Evolutionary conservation across 805 yeast genomes (phyloP), one percentile per base, ranked within the genome.

Genomic region (Cyberlindnera xylosilytica): DNA sequence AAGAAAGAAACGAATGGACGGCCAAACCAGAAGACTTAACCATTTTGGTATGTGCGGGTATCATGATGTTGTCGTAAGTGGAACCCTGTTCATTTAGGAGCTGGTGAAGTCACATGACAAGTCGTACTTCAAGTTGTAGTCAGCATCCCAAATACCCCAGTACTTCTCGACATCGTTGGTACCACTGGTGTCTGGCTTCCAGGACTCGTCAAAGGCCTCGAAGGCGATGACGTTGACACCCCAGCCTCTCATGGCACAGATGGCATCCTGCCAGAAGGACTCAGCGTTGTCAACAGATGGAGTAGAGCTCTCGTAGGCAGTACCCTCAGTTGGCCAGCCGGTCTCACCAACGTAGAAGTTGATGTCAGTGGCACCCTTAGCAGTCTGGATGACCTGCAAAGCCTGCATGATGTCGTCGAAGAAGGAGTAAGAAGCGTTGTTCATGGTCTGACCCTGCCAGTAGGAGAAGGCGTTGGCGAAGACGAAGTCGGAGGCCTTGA

Each of bases 391-490:
- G 48, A 74, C 72, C 73, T 88, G 95, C 65, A 91, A 72, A 53
- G 97, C 97, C 76, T 91, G 97, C 96, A 90, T 89, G 66, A 91
- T 87, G 66, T 91, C 97, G 64, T 90, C 97, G 54, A 88, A 78
- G 83, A 90, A 91, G 2, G 97, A 88, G 76, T 79, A 87, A 15
- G 96, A 79, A 20, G 97, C 78, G 65, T 90, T 90, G 38, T 65
- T 60, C 77, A 75, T 76, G 53, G 88, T 76, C 73, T 89, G 97
- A 34, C 97, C 97, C 73, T 91, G 98, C 98, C 98, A 91, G 82
- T 90, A 91, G 8, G 97, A 87, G 78, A 91, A 91, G 38, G 97
- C 97, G 63, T 91, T 91, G 60, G 96, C 95, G 64, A 83, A 85
- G 48, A 89, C 80, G 57, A 87, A 72, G 65, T 91, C 98, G 36